A percentile compares a stretch with the other conserved stretches of the same genome.
These are phyloP conservation scores for Aureobasidium sp. DNA, from an alignment of 2,329 filamentous ascomycete species.

Conservation along the genomic window DNA sequence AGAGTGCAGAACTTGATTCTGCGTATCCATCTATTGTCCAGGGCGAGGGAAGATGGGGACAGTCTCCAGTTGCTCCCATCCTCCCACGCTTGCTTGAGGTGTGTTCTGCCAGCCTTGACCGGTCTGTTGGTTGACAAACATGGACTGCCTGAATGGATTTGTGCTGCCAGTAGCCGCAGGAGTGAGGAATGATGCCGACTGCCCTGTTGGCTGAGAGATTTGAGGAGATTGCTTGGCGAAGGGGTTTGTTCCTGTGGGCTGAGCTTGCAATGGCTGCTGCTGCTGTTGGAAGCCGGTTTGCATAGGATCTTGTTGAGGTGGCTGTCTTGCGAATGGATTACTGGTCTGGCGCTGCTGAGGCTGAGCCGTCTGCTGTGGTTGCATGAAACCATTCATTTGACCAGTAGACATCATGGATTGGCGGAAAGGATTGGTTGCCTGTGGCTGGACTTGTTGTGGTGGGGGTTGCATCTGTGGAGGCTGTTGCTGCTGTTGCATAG, in stretches of 20 bases:
- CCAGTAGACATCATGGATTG: conserved; percentile 65
- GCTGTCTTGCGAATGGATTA: conserved; percentile 57
- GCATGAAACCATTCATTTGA: conserved; percentile 12
- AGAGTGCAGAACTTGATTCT: not conserved
- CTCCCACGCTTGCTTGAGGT: conserved; percentile 70
- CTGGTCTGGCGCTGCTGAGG: conserved; percentile 24
- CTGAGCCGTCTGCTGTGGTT: conserved; percentile 18
- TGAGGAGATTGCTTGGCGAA: conserved; percentile 50
- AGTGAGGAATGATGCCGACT: conserved; percentile 31
- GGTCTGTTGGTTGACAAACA: conserved; percentile 81
- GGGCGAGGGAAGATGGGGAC: conserved; percentile 81
- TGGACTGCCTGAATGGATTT: conserved; percentile 88
- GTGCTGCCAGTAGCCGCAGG: conserved; percentile 79
- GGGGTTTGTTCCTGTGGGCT: conserved; percentile 63
- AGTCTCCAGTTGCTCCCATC: conserved; percentile 68
- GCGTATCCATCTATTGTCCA: conserved; percentile 31
- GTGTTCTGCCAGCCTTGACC: conserved; percentile 78
- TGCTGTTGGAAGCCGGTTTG: conserved; percentile 16
- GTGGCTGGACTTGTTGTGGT: conserved; percentile 41
- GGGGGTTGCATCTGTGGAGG: conserved; percentile 33
- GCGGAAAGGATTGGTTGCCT: conserved; percentile 85
- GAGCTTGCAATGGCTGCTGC: conserved; percentile 39
- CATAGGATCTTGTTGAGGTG: conserved; percentile 26
- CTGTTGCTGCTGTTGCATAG: conserved; percentile 42
- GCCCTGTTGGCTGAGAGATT: conserved; percentile 33